These are phyloP conservation scores for Lyophyllum atratum DNA, from an alignment of 768 basidiomycete genomes.

Conservation along the genomic window DNA sequence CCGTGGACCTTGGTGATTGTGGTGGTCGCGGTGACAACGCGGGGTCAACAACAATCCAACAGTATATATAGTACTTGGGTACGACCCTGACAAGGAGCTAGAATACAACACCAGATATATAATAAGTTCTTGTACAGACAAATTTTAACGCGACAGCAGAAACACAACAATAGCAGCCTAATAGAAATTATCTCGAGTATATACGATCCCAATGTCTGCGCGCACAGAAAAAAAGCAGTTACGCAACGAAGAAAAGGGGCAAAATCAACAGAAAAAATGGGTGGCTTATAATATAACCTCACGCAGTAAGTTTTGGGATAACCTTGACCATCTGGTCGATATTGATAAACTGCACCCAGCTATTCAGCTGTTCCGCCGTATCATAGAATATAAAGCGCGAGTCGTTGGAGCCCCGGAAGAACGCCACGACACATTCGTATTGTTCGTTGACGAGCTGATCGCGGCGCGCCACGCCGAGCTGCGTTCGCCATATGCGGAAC, in stretches of 20 bases:
- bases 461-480: constrained; percentile 65
- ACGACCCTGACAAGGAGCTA: neutral
- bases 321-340: constrained; percentile 83
- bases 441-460: constrained; percentile 60
- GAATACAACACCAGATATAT: neutral
- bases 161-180: neutral
- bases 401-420: constrained; percentile 68
- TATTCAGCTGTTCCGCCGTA: constrained; percentile 64
- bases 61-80: too few relatives aligned
- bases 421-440: constrained; percentile 79
- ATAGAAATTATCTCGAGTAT: neutral
- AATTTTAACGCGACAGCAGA: neutral
- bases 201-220: neutral
- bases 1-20: too few relatives aligned
- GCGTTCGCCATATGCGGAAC: constrained; percentile 77
- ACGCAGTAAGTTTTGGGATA: constrained; percentile 73
- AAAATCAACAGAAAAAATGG: neutral
- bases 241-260: neutral
- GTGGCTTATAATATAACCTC: constrained; percentile 3
- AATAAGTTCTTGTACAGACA: neutral
- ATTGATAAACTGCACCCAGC: constrained; percentile 84
- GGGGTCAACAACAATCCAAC: too few relatives aligned
- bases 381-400: constrained; percentile 75
- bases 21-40: too few relatives aligned
- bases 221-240: neutral